These are phyloP conservation scores for Trichoderma endophyticum DNA, from an alignment of 2,329 filamentous ascomycete genomes.

Conservation along the genomic window DNA sequence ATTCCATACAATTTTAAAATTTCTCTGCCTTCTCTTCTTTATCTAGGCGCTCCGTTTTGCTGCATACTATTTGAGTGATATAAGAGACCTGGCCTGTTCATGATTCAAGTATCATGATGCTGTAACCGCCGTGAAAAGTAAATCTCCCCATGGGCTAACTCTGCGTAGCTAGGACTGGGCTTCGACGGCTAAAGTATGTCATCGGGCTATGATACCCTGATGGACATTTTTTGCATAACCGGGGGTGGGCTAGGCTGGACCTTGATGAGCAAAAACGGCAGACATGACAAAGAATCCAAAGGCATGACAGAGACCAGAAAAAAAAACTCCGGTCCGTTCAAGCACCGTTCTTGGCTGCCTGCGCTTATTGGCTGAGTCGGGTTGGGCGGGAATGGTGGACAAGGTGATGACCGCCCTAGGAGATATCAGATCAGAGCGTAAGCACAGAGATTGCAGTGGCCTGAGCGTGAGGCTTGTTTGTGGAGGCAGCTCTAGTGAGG, in stretches of 20 bases:
- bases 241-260: neutral
- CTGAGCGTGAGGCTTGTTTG: conserved; percentile 11
- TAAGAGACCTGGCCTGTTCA: neutral
- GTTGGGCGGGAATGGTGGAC: neutral
- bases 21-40: neutral
- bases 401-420: neutral
- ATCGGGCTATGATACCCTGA: neutral
- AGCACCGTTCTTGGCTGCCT: neutral
- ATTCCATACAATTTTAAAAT: neutral
- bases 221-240: neutral
- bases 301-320: neutral
- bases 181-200: neutral
- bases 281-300: neutral
- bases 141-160: neutral
- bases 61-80: neutral
- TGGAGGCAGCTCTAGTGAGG: neutral
- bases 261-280: neutral
- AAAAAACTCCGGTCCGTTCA: neutral
- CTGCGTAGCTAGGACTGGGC: neutral
- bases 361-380: neutral
- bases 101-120: neutral
- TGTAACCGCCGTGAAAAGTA: neutral
- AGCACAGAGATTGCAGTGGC: conserved; percentile 16
- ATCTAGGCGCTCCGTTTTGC: neutral
- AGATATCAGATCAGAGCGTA: conserved; percentile 16